phyloP scores from a whole-genome alignment of 78 protist species.

The Dictyostelium purpureum region DNA sequence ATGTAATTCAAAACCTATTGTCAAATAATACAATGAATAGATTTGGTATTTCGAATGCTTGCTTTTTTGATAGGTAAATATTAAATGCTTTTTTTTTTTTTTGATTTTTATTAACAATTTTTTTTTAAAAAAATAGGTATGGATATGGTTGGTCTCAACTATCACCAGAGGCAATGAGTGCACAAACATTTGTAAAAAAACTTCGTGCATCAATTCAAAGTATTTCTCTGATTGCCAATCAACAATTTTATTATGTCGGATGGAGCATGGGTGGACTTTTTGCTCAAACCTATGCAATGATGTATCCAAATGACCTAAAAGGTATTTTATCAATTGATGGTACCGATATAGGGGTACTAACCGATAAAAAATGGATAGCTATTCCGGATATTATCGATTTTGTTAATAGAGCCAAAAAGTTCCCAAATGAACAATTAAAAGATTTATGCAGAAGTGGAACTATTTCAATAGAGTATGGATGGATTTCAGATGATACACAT shows the following conservation, averaged over 20 bases:
- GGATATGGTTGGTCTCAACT: conserved; percentile 42
- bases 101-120: no score
- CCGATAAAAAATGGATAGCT: background rate
- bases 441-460: background rate
- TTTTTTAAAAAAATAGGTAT: no score
- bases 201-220: background rate
- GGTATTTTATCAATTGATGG: conserved; percentile 41
- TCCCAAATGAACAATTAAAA: background rate
- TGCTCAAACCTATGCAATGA: conserved; percentile 23
- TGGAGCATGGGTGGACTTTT: conserved; percentile 21
- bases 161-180: background rate
- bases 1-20: background rate
- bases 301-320: conserved; percentile 7
- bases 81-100: no score
- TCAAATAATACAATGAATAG: background rate
- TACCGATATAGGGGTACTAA: background rate
- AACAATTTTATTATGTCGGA: background rate
- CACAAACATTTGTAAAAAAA: background rate
- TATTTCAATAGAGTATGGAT: background rate
- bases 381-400: background rate
- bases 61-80: conserved; percentile 57
- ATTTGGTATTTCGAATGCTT: background rate
- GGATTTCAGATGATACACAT: background rate
- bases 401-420: background rate
- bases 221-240: background rate